phyloP scores from a whole-genome alignment of 441 rosid species.

The Raphanus hybrid region DNA sequence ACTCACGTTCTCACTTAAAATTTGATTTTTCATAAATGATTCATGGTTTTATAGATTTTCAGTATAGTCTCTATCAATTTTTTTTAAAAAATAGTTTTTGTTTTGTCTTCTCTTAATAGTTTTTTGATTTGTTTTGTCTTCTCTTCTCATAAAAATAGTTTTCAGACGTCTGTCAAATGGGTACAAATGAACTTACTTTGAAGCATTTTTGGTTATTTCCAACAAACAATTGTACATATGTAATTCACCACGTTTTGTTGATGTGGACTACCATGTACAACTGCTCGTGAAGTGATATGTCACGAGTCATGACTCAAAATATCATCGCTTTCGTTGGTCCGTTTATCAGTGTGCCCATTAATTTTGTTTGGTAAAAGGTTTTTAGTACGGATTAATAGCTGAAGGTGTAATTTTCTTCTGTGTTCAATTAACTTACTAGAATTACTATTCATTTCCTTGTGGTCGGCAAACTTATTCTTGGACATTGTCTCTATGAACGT shows the following conservation, averaged over 20 bases:
- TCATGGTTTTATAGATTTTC: too few species aligned
- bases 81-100: too few species aligned
- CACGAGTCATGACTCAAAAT: not conserved
- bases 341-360: slow-evolving; percentile 17
- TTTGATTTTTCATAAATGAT: too few species aligned
- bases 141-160: too few species aligned
- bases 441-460: not conserved
- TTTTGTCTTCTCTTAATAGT: too few species aligned
- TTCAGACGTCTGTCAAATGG: too few species aligned
- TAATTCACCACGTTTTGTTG: slow-evolving; percentile 15
- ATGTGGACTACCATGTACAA: slow-evolving; percentile 1
- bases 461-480: not conserved
- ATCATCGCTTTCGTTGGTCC: slow-evolving; percentile 3
- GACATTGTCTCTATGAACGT: slow-evolving; percentile 5
- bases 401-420: not conserved
- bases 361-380: slow-evolving; percentile 10
- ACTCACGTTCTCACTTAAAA: too few species aligned
- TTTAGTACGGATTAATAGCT: slow-evolving; percentile 16
- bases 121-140: too few species aligned
- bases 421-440: not conserved
- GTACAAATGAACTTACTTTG: not conserved
- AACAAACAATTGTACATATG: not conserved
- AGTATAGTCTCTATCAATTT: too few species aligned
- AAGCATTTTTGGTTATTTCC: not conserved
- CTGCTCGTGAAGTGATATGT: not conserved